A percentile compares a stretch with the other conserved stretches of the same genome.
Conservation (phyloP, 2,329 filamentous ascomycete genomes). For the Fusarium buxicola region DNA sequence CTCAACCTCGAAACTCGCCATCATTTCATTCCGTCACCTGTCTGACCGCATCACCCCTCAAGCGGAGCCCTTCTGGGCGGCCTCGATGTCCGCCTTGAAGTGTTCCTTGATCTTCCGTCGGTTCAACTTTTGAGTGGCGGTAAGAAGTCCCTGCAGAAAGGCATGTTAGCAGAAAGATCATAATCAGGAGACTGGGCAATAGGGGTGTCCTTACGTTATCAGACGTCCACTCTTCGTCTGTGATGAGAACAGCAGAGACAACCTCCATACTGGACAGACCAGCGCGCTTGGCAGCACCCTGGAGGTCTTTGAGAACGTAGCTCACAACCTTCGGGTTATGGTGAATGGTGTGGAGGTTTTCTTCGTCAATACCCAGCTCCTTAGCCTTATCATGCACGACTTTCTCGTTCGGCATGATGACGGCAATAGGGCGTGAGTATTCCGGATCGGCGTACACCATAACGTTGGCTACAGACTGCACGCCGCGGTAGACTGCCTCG, state of each 20-base stretch:
- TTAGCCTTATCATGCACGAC: constrained; percentile 69
- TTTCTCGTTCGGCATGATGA: constrained; percentile 78
- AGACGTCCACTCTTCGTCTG: constrained; percentile 90
- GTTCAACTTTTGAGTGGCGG: constrained; percentile 72
- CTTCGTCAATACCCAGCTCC: constrained; percentile 72
- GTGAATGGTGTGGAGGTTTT: constrained; percentile 76
- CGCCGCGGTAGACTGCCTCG: constrained; percentile 88
- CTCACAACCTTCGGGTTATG: constrained; percentile 72
- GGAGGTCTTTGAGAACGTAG: constrained; percentile 74
- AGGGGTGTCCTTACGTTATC: constrained; percentile 74
- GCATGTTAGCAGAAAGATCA: constrained; percentile 34
- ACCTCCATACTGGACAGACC: constrained; percentile 79
- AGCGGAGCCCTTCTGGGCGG: constrained; percentile 50
- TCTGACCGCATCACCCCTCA: constrained; percentile 26
- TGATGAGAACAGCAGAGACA: constrained; percentile 79
- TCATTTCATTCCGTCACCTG: constrained; percentile 10
- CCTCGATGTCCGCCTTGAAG: constrained; percentile 65
- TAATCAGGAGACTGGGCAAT: background rate
- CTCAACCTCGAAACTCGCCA: constrained; percentile 21
- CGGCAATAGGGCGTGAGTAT: constrained; percentile 82
- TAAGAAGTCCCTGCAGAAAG: constrained; percentile 64
- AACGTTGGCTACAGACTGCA: constrained; percentile 83
- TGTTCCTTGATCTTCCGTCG: constrained; percentile 62
- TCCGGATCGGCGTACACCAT: constrained; percentile 85
- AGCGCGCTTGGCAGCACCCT: constrained; percentile 71